Percentiles rank a stretch among this genome's conserved stretches.
Conservation (phyloP, 129 eudicot genomes). For the Flaveria brownii region DNA sequence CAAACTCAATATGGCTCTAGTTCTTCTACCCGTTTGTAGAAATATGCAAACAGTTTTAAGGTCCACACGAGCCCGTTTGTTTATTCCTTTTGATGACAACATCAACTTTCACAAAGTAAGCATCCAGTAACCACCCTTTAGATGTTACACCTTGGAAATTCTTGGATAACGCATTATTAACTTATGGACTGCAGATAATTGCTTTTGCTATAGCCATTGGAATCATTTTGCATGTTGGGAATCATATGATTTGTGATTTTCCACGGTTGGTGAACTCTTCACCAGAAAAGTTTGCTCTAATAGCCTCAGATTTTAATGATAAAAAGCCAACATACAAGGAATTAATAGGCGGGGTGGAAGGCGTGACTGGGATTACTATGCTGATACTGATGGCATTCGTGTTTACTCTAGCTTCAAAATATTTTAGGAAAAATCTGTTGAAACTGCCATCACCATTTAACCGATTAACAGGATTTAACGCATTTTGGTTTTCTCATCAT, state of each 20-base stretch:
- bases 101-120: conserved; percentile 89
- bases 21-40: conserved; percentile 90
- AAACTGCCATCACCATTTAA: conserved; percentile 85
- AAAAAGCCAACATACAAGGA: conserved; percentile 57
- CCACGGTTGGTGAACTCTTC: conserved; percentile 64
- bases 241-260: conserved; percentile 92
- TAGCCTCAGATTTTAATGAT: conserved; percentile 70
- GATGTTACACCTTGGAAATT: neutral
- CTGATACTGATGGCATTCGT: conserved; percentile 67
- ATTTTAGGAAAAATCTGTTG: conserved; percentile 75
- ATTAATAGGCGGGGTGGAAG: conserved; percentile 66
- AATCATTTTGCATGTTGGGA: conserved; percentile 81
- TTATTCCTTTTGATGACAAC: conserved; percentile 88
- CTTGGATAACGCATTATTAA: neutral
- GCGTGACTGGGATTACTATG: conserved; percentile 85
- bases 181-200: conserved; percentile 52
- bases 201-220: conserved; percentile 89
- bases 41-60: conserved; percentile 74
- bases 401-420: conserved; percentile 68
- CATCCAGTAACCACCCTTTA: conserved; percentile 1
- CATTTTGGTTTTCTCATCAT: conserved; percentile 98
- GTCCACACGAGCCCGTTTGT: conserved; percentile 71
- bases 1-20: conserved; percentile 93
- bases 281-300: conserved; percentile 52
- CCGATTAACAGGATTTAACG: conserved; percentile 88